phyloP scores from a whole-genome alignment of 2,329 filamentous ascomycete species.

The Colletotrichum zoysiae region DNA sequence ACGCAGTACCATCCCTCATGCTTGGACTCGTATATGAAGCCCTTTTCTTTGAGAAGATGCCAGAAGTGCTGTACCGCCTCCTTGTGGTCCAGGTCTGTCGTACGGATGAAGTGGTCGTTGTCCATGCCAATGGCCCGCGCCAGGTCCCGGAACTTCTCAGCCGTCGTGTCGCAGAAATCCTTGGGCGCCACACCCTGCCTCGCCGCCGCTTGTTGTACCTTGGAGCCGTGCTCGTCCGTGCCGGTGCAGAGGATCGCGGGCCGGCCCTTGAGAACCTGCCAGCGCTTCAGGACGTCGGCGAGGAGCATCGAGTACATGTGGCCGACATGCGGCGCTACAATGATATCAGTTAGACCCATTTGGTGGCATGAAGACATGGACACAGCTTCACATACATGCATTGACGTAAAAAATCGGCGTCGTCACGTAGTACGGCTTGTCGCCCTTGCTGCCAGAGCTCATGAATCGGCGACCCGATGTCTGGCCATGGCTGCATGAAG shows the following conservation, averaged over 20 bases:
- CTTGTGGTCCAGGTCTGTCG: conserved; percentile 85
- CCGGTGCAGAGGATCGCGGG: conserved; percentile 85
- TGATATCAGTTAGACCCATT: conserved; percentile 42
- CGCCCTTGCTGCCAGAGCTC: conserved; percentile 29
- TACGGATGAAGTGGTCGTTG: conserved; percentile 91
- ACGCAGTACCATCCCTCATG: conserved; percentile 98
- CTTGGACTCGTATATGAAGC: conserved; percentile 85
- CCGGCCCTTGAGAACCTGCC: conserved; percentile 81
- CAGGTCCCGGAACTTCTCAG: conserved; percentile 82
- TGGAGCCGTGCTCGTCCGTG: conserved; percentile 98
- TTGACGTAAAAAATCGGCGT: conserved; percentile 99
- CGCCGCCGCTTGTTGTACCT: conserved; percentile 89
- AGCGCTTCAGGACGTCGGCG: conserved; percentile 91
- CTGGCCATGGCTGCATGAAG: conserved; percentile 46
- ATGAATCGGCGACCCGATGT: conserved; percentile 47
- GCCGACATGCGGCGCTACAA: conserved; percentile 87
- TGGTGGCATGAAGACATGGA: background rate
- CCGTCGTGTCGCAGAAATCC: conserved; percentile 89
- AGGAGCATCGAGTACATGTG: conserved; percentile 95
- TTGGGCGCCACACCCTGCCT: conserved; percentile 79
- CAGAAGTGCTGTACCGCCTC: conserved; percentile 92
- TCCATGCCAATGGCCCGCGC: conserved; percentile 77
- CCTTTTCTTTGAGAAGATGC: conserved; percentile 80
- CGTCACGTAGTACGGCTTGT: conserved; percentile 93
- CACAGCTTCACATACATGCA: conserved; percentile 71